phyloP scores from a whole-genome alignment of 2,329 filamentous ascomycete species.

The Chaetoscypha palmicola region DNA sequence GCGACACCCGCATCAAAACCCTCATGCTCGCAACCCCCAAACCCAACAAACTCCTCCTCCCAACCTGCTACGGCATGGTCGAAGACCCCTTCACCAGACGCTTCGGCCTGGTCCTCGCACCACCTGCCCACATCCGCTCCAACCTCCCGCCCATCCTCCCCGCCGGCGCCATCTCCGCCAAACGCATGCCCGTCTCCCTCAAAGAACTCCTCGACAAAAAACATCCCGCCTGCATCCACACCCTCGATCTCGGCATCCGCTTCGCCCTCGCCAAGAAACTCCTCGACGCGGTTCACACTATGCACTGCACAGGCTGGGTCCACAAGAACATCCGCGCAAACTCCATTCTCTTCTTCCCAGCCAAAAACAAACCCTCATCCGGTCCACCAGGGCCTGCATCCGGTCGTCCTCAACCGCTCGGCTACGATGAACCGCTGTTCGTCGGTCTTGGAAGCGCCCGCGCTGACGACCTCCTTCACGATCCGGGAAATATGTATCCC shows the following conservation, averaged over 20 bases:
- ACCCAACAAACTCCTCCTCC: conserved; percentile 19
- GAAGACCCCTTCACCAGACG: conserved; percentile 18
- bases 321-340: conserved; percentile 36
- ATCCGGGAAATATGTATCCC: conserved; percentile 28
- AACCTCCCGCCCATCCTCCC: conserved; percentile 21
- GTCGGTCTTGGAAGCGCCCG: conserved; percentile 36
- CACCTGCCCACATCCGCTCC: conserved; percentile 23
- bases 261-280: conserved; percentile 38
- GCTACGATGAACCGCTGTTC: conserved; percentile 30
- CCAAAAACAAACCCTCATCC: conserved; percentile 28
- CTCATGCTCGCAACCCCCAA: conserved; percentile 25
- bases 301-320: conserved; percentile 47
- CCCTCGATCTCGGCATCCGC: conserved; percentile 38
- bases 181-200: conserved; percentile 23
- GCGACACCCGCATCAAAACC: conserved; percentile 21
- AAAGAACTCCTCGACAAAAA: conserved; percentile 21
- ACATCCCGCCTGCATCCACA: conserved; percentile 17
- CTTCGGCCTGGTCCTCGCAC: conserved; percentile 23
- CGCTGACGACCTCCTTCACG: conserved; percentile 26
- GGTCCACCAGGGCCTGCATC: conserved; percentile 33
- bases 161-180: conserved; percentile 22
- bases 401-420: conserved; percentile 21
- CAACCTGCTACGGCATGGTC: conserved; percentile 26
- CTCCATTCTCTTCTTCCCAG: conserved; percentile 40
- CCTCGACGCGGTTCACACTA: conserved; percentile 40